Evolutionary conservation across 2,329 filamentous ascomycete genomes (phyloP), one percentile per base, ranked within the genome.

Genomic region (Macroventuria anomochaeta): DNA sequence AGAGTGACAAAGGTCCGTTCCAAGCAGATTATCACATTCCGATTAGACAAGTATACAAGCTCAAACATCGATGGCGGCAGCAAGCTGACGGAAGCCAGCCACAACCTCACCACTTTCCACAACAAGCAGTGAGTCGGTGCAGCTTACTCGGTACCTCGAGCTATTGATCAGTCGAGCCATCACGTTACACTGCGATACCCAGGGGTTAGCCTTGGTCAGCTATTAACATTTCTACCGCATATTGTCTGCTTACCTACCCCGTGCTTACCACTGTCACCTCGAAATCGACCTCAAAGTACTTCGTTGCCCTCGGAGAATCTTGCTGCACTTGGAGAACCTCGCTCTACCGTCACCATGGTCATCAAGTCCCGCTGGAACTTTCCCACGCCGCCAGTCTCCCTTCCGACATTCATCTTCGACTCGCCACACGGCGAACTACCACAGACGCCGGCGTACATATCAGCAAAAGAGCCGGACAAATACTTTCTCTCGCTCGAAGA

Each of bases 401-500:
- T 81, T 8, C 75, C 78, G 15, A 75, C 80, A 53, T 79, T 78
- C 49, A 70, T 85, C 36, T 82, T 85, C 62, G 75, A 71, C 18
- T 83, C 80, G 0, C 80, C 81, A 3, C 78, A 77, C 3, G 75
- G 76, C 7, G 67, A 75, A 2, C 68, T 83, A 2, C 77, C 80
- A 7, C 73, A 73, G 20, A 78, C 74, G 12, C 76, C 80, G 5
- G 68, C 75, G 29, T 84, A 87, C 63, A 78, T 90, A 44, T 89
- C 92, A 63, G 84, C 88, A 7, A 81, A 85, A 29, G 78, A 82
- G 1, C 88, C 90, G 1, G 83, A 89, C 6, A 86, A 83, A 7
- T 85, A 88, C 63, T 85, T 81, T 61, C 77, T 95, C 32, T 89
- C 87, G 3, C 77, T 83, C 32, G 70, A 81, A 58, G 80, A 83